Evolutionary conservation across 371 early-diverging fungal genomes (phyloP), one percentile per base, ranked within the genome.

Genomic region (Mortierella sp.): DNA sequence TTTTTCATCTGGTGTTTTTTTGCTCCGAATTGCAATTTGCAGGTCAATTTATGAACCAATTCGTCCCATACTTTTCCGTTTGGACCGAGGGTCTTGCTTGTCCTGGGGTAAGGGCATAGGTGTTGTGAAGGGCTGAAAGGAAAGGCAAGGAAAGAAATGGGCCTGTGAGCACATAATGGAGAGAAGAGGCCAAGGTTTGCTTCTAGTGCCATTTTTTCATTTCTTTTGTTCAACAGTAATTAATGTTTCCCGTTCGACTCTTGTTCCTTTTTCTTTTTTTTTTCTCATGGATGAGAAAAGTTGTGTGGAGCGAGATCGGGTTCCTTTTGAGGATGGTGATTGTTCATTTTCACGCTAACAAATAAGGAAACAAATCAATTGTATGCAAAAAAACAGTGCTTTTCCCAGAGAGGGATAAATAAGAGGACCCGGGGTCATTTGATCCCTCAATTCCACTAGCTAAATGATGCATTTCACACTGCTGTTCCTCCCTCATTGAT

Each of bases 21-120:
- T 42, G 42, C 68, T 42, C 44, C 68, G 63, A 68, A 68, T 68
- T 68, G 68, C 68, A 68, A 68, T 68, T 68, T 68, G 24, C 68
- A 50, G 44, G 38, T 19, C 68, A 68, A 68, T 68, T 68, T 68
- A 68, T 42, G 28, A 58, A 28, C 58, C 58, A 58, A 38, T 16
- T 65, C 42, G 24, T 7, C 21, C 10, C 1, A 24, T 21, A 5
- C 34, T 31, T 28, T 58, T 28, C 26, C 16, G 31, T 63, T 63
- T 68, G 42, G 42, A 19, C 68, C 68, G 68, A 68, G 68, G 42
- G 68, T 68, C 38, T 68, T 24, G 44, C 68, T 68, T 38, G 34
- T 38, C 42, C 44, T 68, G 44, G 38, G 24, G 63, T 3, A 60
- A 7, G 38, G 38, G 21, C 34, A 38, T 8, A 38, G 42, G 65